Percentiles rank a stretch among this genome's conserved stretches.
Conservation (phyloP, 2,329 filamentous ascomycete genomes). For the Fusarium brachygibbosum region DNA sequence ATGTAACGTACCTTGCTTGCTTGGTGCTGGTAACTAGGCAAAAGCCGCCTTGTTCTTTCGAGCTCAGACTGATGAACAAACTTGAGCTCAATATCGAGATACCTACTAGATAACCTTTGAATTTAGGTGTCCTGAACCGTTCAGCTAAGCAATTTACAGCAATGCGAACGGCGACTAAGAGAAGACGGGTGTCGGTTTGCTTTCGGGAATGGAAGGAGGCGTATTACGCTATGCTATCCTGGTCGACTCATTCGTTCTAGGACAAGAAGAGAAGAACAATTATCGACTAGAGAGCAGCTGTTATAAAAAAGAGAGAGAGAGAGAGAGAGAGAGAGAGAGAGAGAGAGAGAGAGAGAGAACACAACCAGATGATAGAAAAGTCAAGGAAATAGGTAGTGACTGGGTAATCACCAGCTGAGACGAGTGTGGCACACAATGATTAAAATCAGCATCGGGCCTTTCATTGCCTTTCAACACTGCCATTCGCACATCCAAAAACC, state of each 20-base stretch:
- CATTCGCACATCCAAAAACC: constrained; percentile 18
- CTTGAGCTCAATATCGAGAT: background rate
- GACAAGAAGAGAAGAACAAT: background rate
- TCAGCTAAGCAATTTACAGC: constrained; percentile 11
- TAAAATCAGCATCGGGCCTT: constrained; percentile 27
- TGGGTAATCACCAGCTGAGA: background rate
- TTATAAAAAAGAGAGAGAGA: background rate
- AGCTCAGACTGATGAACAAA: background rate
- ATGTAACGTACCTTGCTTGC: constrained; percentile 18
- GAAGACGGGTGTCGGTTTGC: constrained; percentile 32
- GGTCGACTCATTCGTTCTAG: constrained; percentile 14
- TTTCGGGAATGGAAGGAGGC: constrained; percentile 27
- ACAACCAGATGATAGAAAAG: background rate
- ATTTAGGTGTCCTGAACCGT: constrained; percentile 3
- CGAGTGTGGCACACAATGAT: constrained; percentile 21
- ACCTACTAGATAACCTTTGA: background rate
- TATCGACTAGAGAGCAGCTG: background rate
- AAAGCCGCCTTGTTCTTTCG: background rate
- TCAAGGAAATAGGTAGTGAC: background rate
- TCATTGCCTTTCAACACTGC: constrained; percentile 5
- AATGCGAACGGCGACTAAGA: constrained; percentile 22
- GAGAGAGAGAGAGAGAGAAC: too few relatives aligned
- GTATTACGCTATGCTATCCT: constrained; percentile 27
- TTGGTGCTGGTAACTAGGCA: background rate
- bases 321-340: too few relatives aligned